These are phyloP conservation scores for Xylaria sp. DNA, from an alignment of 2,329 filamentous ascomycete genomes.

Conservation along the genomic window DNA sequence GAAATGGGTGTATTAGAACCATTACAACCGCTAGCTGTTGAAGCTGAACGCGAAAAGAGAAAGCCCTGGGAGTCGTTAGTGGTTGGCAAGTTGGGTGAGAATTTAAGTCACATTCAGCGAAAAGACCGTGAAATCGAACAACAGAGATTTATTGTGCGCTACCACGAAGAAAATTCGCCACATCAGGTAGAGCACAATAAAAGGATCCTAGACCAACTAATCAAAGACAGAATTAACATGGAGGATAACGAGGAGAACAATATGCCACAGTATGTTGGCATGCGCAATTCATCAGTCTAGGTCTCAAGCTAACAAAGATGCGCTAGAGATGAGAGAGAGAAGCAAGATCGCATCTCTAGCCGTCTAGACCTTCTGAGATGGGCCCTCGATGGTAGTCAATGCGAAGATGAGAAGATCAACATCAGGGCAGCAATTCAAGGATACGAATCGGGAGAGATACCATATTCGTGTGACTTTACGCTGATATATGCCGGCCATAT, in stretches of 20 bases:
- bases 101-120: constrained; percentile 51
- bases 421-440: constrained; percentile 56
- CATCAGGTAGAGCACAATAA: constrained; percentile 40
- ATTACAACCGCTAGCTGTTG: constrained; percentile 6
- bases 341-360: constrained; percentile 46
- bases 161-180: constrained; percentile 44
- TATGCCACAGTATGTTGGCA: constrained; percentile 44
- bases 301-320: constrained; percentile 21
- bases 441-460: constrained; percentile 55
- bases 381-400: constrained; percentile 49
- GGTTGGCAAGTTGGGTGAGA: constrained; percentile 52
- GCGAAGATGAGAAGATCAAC: constrained; percentile 53
- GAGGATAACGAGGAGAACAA: constrained; percentile 50
- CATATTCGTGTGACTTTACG: constrained; percentile 54
- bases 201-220: constrained; percentile 42
- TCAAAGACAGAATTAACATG: constrained; percentile 45
- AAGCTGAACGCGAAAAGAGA: constrained; percentile 14
- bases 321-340: constrained; percentile 45
- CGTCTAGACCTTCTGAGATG: constrained; percentile 50
- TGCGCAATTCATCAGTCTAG: background rate
- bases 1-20: background rate
- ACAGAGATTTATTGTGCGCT: constrained; percentile 48
- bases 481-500: constrained; percentile 56
- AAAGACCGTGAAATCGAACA: constrained; percentile 53
- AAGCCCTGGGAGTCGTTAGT: constrained; percentile 49